A percentile compares a stretch with the other conserved stretches of the same genome.
Evolutionary conservation across 2,329 filamentous ascomycete genomes (phyloP).

Genomic region (Pleoardoris graminearum): DNA sequence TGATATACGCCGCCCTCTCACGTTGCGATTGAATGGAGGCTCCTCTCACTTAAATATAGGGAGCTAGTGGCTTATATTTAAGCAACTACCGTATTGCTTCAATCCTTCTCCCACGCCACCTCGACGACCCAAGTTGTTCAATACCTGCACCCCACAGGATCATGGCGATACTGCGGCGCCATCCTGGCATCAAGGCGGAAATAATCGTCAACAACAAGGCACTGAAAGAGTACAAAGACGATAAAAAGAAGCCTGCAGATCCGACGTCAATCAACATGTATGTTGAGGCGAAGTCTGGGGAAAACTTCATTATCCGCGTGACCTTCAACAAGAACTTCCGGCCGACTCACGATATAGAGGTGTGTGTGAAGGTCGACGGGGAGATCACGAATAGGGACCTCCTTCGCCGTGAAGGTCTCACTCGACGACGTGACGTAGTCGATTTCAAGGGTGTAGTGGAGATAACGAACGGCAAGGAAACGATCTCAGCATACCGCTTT

Average conservation of each 20-base stretch:
- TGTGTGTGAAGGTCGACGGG: not conserved
- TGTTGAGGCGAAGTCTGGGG: not conserved
- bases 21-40: no score
- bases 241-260: not conserved
- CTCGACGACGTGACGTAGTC: no score
- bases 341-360: not conserved
- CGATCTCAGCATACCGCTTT: no score
- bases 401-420: no score
- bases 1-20: no score
- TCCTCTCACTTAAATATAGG: no score
- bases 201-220: not conserved
- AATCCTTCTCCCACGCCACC: not conserved
- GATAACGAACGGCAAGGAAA: no score
- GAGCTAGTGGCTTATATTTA: no score
- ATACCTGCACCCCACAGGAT: no score
- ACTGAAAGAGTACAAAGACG: not conserved
- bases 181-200: not conserved
- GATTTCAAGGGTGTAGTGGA: no score
- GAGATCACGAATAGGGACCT: not conserved
- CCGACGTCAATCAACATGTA: not conserved
- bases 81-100: no score
- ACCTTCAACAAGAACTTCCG: not conserved
- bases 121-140: no score
- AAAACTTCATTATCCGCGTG: not conserved
- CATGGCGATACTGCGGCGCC: not conserved